Percentiles rank a stretch among this genome's conserved stretches.
These are phyloP conservation scores for Bocquillonia castaneifolia DNA, from an alignment of 441 rosid species.

Conservation along the genomic window DNA sequence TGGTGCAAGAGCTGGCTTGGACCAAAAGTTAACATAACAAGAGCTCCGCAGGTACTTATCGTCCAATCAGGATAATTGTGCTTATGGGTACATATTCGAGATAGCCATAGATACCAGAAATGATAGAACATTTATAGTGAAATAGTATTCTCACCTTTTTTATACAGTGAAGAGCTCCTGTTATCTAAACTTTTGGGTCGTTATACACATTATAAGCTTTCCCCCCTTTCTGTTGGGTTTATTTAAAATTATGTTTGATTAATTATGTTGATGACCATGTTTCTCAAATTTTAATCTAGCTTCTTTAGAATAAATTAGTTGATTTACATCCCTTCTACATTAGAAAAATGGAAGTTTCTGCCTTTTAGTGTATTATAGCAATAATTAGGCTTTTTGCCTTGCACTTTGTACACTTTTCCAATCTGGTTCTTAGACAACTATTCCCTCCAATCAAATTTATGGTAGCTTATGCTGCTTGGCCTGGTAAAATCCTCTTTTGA, in stretches of 20 bases:
- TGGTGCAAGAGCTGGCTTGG: slow-evolving; percentile 99
- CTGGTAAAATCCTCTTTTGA: not conserved
- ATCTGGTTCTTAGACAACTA: not conserved
- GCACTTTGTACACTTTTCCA: not conserved
- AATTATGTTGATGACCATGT: not conserved
- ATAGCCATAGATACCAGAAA: no score
- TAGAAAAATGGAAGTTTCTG: not conserved
- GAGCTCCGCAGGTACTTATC: slow-evolving; percentile 80
- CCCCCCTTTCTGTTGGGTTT: not conserved
- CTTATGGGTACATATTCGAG: not conserved
- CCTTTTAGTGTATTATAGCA: not conserved
- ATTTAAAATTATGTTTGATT: not conserved
- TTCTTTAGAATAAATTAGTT: not conserved
- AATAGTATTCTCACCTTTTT: not conserved
- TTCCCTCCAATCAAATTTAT: not conserved
- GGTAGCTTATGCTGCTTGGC: not conserved
- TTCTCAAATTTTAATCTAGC: not conserved
- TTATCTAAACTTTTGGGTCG: not conserved
- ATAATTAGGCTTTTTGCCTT: not conserved
- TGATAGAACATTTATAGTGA: not conserved
- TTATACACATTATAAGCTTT: not conserved
- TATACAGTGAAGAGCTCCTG: not conserved
- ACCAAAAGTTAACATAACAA: slow-evolving; percentile 78
- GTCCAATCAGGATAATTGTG: not conserved
- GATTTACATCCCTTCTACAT: not conserved